phyloP scores from a whole-genome alignment of 2,329 filamentous ascomycete species.

The Penicillium psychrosexuale region DNA sequence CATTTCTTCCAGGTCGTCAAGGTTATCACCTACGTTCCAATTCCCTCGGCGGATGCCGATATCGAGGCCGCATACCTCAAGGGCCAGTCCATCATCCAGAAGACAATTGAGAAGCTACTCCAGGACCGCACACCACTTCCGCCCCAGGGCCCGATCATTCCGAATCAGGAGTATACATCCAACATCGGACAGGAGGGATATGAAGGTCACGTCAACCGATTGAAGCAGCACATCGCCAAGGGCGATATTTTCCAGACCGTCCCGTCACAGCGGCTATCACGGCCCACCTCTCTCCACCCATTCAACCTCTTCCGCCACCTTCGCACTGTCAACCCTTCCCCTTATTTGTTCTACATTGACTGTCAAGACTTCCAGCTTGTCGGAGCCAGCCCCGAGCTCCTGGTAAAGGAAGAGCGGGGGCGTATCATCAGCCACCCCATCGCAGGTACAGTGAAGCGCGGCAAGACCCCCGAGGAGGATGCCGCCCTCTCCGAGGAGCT shows the following conservation, averaged over 20 bases:
- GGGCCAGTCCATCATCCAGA: slow-evolving; percentile 61
- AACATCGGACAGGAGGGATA: slow-evolving; percentile 90
- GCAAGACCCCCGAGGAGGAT: slow-evolving; percentile 77
- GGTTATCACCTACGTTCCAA: slow-evolving; percentile 83
- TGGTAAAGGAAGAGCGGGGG: slow-evolving; percentile 84
- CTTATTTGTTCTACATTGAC: slow-evolving; percentile 94
- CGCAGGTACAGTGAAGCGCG: slow-evolving; percentile 88
- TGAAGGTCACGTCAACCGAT: slow-evolving; percentile 76
- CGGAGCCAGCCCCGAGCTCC: slow-evolving; percentile 87
- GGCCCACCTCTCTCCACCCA: slow-evolving; percentile 85
- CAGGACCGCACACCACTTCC: slow-evolving; percentile 74
- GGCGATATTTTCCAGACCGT: slow-evolving; percentile 98
- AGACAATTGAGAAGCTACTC: slow-evolving; percentile 69
- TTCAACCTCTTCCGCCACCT: slow-evolving; percentile 98
- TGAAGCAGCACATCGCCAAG: slow-evolving; percentile 86
- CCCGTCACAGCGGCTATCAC: slow-evolving; percentile 86
- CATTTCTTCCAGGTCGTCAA: slow-evolving; percentile 91
- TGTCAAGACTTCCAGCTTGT: slow-evolving; percentile 92
- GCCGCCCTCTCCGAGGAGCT: slow-evolving; percentile 73
- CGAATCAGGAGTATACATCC: slow-evolving; percentile 76
- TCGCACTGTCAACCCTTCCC: slow-evolving; percentile 94
- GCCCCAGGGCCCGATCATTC: slow-evolving; percentile 67
- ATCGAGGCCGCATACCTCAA: slow-evolving; percentile 68
- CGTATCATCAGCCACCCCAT: slow-evolving; percentile 95
- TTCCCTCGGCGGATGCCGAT: slow-evolving; percentile 57